These are phyloP conservation scores for Calonectria pseudoreteaudii DNA, from an alignment of 2,329 filamentous ascomycete species.

Conservation along the genomic window DNA sequence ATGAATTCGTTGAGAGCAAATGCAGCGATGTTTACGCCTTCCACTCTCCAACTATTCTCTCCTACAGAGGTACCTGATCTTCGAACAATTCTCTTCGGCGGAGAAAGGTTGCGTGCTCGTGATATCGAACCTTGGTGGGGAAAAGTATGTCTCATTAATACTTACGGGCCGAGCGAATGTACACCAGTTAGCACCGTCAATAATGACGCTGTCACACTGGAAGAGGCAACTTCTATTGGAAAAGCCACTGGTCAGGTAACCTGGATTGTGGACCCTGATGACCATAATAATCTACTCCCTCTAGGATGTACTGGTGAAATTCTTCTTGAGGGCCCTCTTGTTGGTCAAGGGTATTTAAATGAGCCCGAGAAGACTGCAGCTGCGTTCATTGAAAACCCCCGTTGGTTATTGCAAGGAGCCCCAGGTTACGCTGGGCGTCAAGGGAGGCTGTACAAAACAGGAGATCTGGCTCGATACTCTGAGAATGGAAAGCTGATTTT, in stretches of 20 bases:
- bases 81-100: background rate
- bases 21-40: background rate
- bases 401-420: slow-evolving; percentile 45
- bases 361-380: too few species aligned
- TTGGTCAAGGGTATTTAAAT: too few species aligned
- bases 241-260: too few species aligned
- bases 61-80: background rate
- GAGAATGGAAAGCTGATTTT: slow-evolving; percentile 55
- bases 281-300: too few species aligned
- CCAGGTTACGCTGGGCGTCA: slow-evolving; percentile 4
- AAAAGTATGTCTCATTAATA: too few species aligned
- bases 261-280: too few species aligned
- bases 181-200: too few species aligned
- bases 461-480: slow-evolving; percentile 58
- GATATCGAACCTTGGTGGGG: background rate
- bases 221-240: too few species aligned
- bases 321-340: too few species aligned
- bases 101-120: background rate
- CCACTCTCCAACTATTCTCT: background rate
- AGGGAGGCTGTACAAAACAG: slow-evolving; percentile 56
- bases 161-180: too few species aligned
- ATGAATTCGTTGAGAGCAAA: background rate
- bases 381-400: slow-evolving; percentile 47
- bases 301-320: too few species aligned
- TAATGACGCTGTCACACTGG: too few species aligned